Base-by-base conservation (phyloP, 345 rosid genomes). In the Corchorus capsularis region DNA sequence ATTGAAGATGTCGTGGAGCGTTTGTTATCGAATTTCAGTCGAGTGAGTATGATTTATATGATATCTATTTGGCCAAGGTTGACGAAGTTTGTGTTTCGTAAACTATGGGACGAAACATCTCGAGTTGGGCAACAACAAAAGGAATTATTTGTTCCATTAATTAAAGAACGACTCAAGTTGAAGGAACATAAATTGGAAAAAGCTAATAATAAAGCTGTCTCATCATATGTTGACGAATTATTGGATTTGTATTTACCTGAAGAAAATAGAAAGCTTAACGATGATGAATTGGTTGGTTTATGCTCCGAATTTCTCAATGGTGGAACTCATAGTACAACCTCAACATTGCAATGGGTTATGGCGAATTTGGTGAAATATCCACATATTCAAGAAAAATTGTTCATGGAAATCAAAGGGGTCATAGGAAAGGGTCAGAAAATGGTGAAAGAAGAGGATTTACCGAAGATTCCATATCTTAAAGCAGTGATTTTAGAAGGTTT, bases 1-100 rank as follows among this genome's bases (percentile, higher is more conserved):
- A 82, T 82, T 56, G 78, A 83, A 79, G 81, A 79, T 5, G 41
- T 39, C 5, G 41, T 39, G 41, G 41, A 39, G 41, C 41, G 41
- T 39, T 39, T 39, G 41, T 39, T 39, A 2, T 39, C 41, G 41
- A 39, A 39, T 39, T 39, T 39, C 41, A 39, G 41, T 39, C 2
- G 2, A 5, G 41, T 39, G 41, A 39, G 41, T 39, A 39, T 39
- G 41, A 39, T 39, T n/a, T n/a, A n/a, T 39, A 39, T 39, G 41
- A 39, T 39, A 5, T 39, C 41, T 39, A 39, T 39, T 39, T 39
- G 41, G 41, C 41, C 5, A 39, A 39, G 41, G 3, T 2, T 39
- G 41, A 39, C 41, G 5, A 39, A 39, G 41, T 39, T 39, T 39
- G 41, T 39, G 5, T 39, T 39, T 39, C 41, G 5, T 39, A 39